A percentile compares a stretch with the other conserved stretches of the same genome.
phyloP scores from a whole-genome alignment of 495 filamentous ascomycete genomes.

The Penicillium lividum region DNA sequence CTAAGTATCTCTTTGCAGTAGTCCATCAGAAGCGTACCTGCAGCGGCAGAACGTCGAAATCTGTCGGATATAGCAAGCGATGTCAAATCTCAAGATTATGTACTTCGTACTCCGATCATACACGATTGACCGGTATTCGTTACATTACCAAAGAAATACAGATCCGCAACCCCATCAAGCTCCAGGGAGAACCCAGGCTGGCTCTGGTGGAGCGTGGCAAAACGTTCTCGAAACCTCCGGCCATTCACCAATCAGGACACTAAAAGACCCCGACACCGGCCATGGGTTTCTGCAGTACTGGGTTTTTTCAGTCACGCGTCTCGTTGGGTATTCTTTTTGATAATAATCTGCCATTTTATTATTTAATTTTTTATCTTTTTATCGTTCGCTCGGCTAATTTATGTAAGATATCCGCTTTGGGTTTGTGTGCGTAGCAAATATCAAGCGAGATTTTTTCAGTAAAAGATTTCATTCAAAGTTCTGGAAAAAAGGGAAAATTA shows the following conservation, averaged over 20 bases:
- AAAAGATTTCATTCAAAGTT: not conserved
- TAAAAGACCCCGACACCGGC: conserved; percentile 39
- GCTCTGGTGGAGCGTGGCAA: conserved; percentile 40
- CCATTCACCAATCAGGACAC: conserved; percentile 18
- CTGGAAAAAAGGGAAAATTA: not conserved
- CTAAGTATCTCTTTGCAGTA: conserved; percentile 6
- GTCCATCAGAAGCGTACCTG: conserved; percentile 2
- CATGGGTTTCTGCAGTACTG: conserved; percentile 13
- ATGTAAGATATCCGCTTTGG: not conserved
- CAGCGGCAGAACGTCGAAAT: conserved; percentile 2
- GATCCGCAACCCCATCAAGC: conserved; percentile 18
- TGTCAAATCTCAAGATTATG: not conserved
- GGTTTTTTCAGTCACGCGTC: conserved; percentile 6
- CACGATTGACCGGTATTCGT: conserved; percentile 4
- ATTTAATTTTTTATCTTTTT: conserved; percentile 1
- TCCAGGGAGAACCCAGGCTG: conserved; percentile 15
- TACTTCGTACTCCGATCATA: not conserved
- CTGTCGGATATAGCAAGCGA: not conserved
- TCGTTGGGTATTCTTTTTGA: not conserved
- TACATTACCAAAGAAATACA: conserved; percentile 9
- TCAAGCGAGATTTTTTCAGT: not conserved
- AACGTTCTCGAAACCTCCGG: conserved; percentile 35
- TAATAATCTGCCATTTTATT: not conserved
- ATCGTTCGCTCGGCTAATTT: not conserved
- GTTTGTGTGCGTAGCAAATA: not conserved